These are phyloP conservation scores for Cladophialophora yegresii DNA, from an alignment of 2,329 filamentous ascomycete species.

Conservation along the genomic window DNA sequence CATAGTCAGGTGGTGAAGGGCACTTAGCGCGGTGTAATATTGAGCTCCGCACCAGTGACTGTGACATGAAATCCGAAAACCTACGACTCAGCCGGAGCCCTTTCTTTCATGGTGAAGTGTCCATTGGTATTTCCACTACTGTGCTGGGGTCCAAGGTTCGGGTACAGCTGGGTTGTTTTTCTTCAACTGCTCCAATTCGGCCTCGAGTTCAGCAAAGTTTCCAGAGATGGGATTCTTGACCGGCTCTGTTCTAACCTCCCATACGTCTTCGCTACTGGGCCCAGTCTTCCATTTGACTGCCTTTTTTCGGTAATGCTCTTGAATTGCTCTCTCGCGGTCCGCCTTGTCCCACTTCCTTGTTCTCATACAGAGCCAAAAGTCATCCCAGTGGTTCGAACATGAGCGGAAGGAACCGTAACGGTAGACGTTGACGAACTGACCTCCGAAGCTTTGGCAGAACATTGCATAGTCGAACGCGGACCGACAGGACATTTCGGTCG, in stretches of 20 bases:
- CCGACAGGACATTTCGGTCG: slow-evolving; percentile 82
- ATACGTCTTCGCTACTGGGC: slow-evolving; percentile 85
- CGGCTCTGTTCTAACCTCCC: slow-evolving; percentile 70
- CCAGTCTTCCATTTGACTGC: slow-evolving; percentile 66
- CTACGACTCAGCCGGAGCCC: neutral
- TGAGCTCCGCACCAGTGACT: neutral
- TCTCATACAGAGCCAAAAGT: slow-evolving; percentile 98
- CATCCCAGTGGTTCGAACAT: slow-evolving; percentile 83
- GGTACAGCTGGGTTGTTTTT: slow-evolving; percentile 39
- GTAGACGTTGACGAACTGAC: slow-evolving; percentile 90
- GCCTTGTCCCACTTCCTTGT: slow-evolving; percentile 64
- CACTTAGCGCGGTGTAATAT: neutral
- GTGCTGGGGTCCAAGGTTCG: slow-evolving; percentile 28
- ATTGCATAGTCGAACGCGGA: slow-evolving; percentile 89
- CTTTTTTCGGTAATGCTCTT: slow-evolving; percentile 68
- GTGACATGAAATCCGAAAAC: neutral
- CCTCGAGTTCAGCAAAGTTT: slow-evolving; percentile 48
- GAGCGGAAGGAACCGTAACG: slow-evolving; percentile 74
- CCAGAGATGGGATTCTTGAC: slow-evolving; percentile 55
- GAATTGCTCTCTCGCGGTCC: slow-evolving; percentile 62
- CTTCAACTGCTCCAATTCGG: slow-evolving; percentile 47
- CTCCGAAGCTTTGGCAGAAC: slow-evolving; percentile 84
- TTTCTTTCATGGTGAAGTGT: neutral
- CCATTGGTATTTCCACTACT: slow-evolving; percentile 3
- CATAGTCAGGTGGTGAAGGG: neutral